Evolutionary conservation across 208 protist genomes (phyloP), one percentile per base, ranked within the genome.

Genomic region (Leishmania lainsoni): DNA sequence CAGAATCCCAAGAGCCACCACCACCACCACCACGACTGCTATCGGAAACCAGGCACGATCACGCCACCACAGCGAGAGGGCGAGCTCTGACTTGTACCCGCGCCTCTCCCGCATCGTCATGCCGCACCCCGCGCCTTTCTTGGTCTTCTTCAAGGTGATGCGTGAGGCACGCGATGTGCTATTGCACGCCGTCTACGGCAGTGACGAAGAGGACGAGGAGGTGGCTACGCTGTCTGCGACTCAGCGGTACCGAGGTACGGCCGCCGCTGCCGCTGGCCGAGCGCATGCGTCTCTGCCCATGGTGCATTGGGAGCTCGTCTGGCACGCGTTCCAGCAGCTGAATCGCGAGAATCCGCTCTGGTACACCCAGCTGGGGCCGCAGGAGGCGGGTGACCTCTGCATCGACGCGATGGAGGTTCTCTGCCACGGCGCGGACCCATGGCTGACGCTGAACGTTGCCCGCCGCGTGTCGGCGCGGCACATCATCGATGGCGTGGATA

Each of bases 301-400:
- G 92, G 80, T 96, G 65, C 94, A 97, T 79, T 97, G 94, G 93
- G 87, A 90, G 75, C 68, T 96, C n/a, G 89, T 89, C 9, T 97
- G 92, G 93, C 79, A 80, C 52, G 83, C 83, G 70, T 96, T 97
- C 71, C 92, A 96, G 73, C 84, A 81, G 49, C 86, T 97, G 3
- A 97, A 97, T 76, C 84, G 90, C 72, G 85, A 93, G 48, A 94
- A 93, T 78, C 87, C 88, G 26, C 56, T 10, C 35, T 97, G 94
- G 94, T 86, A 87, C 76, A 81, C 82, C 20, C 76, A 87, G 70
- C 77, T 92, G 52, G 56, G 76, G 20, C 79, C 89, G 29, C 87
- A 88, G 72, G 92, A 95, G 79, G 91, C 91, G 5, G 87, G 68
- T 5, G 94, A 96, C 45, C 75, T 95, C 5, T 89, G 85, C 76